Percentiles rank a stretch among this genome's conserved stretches.
Evolutionary conservation across 306 rosid genomes (phyloP).

Genomic region (Lithocarpus polystachyus): DNA sequence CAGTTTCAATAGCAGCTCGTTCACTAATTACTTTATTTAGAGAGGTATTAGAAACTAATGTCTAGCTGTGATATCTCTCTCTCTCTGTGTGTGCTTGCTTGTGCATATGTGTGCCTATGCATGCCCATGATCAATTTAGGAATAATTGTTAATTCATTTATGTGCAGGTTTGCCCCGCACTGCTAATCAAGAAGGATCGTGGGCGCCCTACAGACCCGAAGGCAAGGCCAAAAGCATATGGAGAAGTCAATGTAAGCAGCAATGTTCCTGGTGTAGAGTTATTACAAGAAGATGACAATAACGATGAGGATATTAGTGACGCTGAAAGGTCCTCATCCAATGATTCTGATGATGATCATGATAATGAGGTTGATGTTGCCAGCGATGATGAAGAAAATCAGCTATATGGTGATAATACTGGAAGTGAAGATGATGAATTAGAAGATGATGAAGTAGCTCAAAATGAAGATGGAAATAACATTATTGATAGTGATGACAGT

Average conservation of each 20-base stretch:
- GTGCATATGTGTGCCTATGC: background rate
- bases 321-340: too few species aligned
- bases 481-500: constrained; percentile 16
- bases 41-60: constrained; percentile 43
- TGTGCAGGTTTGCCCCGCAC: constrained; percentile 83
- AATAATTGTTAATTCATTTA: constrained; percentile 1
- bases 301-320: constrained; percentile 29
- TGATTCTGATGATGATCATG: too few species aligned
- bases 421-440: too few species aligned
- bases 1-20: constrained; percentile 81
- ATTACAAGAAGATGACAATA: constrained; percentile 37
- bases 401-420: constrained; percentile 30
- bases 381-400: constrained; percentile 44
- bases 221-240: constrained; percentile 83
- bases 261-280: constrained; percentile 77
- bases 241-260: constrained; percentile 53
- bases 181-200: constrained; percentile 87
- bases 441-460: constrained; percentile 40
- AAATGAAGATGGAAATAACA: constrained; percentile 29
- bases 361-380: constrained; percentile 37
- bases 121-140: background rate
- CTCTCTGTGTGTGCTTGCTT: background rate
- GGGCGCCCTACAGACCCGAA: constrained; percentile 68
- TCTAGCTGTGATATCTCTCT: background rate
- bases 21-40: constrained; percentile 80